These are phyloP conservation scores for Fusarium sublunatum DNA, from an alignment of 2,329 filamentous ascomycete genomes.

Conservation along the genomic window DNA sequence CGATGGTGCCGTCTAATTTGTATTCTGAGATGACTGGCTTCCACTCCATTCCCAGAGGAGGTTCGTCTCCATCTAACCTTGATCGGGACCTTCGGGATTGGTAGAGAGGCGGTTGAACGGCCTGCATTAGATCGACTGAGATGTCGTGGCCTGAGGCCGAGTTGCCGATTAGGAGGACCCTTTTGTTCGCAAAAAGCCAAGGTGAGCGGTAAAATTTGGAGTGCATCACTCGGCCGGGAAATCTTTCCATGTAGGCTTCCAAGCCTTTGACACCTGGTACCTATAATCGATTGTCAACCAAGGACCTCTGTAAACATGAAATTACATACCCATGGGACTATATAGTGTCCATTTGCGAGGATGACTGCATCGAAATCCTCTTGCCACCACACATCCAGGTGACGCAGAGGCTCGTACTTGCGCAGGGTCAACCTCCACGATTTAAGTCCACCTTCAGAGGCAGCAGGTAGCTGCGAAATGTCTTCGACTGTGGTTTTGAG, in stretches of 20 bases:
- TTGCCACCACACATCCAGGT: constrained; percentile 65
- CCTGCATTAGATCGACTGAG: constrained; percentile 51
- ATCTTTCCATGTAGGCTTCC: constrained; percentile 52
- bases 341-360: constrained; percentile 58
- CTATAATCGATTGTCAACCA: constrained; percentile 38
- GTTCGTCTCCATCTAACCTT: constrained; percentile 62
- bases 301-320: accelerated
- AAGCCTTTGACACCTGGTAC: constrained; percentile 60
- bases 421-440: constrained; percentile 63
- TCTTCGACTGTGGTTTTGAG: constrained; percentile 66
- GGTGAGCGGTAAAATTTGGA: constrained; percentile 60
- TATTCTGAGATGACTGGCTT: constrained; percentile 63
- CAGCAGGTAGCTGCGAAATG: constrained; percentile 50
- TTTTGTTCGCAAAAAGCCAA: constrained; percentile 48
- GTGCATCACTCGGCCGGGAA: constrained; percentile 56
- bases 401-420: constrained; percentile 55
- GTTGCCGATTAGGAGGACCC: constrained; percentile 56
- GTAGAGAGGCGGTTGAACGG: constrained; percentile 58
- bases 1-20: constrained; percentile 55
- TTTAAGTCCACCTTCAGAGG: constrained; percentile 21
- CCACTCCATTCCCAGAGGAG: constrained; percentile 62
- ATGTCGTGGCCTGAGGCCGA: constrained; percentile 59
- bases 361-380: constrained; percentile 61
- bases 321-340: constrained; percentile 57
- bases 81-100: constrained; percentile 62